A percentile compares a stretch with the other conserved stretches of the same genome.
phyloP scores from a whole-genome alignment of 2,329 filamentous ascomycete genomes.

The Colletotrichum godetiae region DNA sequence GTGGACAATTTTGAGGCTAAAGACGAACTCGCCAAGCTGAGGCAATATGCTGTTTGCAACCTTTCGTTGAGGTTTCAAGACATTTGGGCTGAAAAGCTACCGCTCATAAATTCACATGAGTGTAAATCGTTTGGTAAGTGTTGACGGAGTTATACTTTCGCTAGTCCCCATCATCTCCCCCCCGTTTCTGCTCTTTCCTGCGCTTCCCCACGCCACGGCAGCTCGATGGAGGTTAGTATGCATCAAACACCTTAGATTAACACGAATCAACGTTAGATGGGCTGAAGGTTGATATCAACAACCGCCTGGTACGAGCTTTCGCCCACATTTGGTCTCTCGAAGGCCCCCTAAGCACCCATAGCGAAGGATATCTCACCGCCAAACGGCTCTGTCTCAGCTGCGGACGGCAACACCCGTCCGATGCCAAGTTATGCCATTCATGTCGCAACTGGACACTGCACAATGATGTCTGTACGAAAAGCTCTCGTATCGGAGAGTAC shows the following conservation, averaged over 20 bases:
- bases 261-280: not conserved
- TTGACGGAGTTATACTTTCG: too few species aligned
- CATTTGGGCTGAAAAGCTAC: not conserved
- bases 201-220: not conserved
- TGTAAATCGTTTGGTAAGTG: not conserved
- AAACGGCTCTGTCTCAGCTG: not conserved
- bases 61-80: not conserved
- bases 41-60: not conserved
- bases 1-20: conserved; percentile 6
- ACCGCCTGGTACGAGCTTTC: not conserved
- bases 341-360: not conserved
- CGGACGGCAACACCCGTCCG: not conserved
- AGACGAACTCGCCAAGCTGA: not conserved
- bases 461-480: not conserved
- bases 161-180: not conserved
- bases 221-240: not conserved
- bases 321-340: not conserved
- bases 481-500: conserved; percentile 13
- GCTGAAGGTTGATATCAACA: not conserved
- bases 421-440: conserved; percentile 7
- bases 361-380: not conserved
- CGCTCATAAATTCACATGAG: not conserved
- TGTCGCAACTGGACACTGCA: not conserved
- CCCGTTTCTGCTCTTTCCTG: not conserved
- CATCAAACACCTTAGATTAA: not conserved